These are phyloP conservation scores for Tuber calosporum DNA, from an alignment of 495 filamentous ascomycete genomes.

Conservation along the genomic window DNA sequence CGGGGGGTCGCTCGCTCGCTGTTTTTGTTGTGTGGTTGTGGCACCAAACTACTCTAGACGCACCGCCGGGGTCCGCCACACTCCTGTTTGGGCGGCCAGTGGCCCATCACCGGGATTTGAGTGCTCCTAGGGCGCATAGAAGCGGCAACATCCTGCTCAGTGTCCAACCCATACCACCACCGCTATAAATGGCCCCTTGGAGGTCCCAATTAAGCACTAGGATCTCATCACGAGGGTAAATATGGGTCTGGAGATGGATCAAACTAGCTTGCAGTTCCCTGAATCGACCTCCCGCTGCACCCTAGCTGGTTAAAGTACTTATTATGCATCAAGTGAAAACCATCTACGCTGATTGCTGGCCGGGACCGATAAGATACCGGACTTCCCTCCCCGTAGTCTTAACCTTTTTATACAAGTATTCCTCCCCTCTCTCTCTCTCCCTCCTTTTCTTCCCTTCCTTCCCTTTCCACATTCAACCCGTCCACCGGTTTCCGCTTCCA, in stretches of 20 bases:
- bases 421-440: neutral
- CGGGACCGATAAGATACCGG: neutral
- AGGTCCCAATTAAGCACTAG: neutral
- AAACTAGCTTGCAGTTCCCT: neutral
- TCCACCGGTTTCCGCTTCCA: neutral
- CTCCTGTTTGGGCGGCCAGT: neutral
- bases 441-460: neutral
- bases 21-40: neutral
- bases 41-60: neutral
- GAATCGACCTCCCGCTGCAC: neutral
- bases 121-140: too few relatives aligned
- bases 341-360: neutral
- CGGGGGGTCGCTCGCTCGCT: neutral
- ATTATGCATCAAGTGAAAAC: neutral
- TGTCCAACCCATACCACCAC: neutral
- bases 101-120: too few relatives aligned
- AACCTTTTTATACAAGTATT: neutral
- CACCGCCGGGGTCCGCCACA: neutral
- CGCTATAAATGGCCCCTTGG: neutral
- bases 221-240: neutral
- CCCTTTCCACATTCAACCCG: neutral
- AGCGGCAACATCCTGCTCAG: too few relatives aligned
- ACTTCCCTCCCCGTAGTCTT: neutral
- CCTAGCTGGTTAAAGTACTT: neutral
- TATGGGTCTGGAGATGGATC: neutral